Evolutionary conservation across 495 filamentous ascomycete genomes (phyloP).

Genomic region (Penicillium dipodomyicola): DNA sequence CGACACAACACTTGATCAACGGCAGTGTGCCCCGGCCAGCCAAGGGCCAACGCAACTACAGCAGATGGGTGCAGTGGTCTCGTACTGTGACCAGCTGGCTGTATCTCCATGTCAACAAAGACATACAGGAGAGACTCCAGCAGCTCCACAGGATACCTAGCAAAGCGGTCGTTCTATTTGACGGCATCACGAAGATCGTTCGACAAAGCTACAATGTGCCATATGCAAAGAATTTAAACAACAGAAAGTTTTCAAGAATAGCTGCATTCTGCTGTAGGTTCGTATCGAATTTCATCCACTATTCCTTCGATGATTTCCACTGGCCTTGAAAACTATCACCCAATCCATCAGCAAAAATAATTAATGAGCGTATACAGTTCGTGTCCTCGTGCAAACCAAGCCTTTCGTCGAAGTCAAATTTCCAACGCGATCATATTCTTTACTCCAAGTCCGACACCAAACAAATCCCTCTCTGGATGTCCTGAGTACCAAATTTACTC

Average conservation of each 20-base stretch:
- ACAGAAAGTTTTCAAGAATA: not conserved
- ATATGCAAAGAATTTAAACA: not conserved
- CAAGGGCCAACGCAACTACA: not conserved
- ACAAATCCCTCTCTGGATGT: not conserved
- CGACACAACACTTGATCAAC: not conserved
- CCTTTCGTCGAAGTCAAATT: constrained; percentile 6
- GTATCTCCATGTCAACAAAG: not conserved
- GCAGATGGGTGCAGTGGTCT: not conserved
- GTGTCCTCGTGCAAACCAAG: constrained; percentile 24
- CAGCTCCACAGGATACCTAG: not conserved
- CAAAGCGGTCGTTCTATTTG: not conserved
- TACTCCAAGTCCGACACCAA: not conserved
- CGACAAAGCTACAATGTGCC: not conserved
- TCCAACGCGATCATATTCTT: constrained; percentile 1
- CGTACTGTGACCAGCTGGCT: not conserved
- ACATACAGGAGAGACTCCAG: not conserved
- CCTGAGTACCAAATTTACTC: constrained; percentile 4
- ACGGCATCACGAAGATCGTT: not conserved
- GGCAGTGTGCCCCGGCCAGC: not conserved
- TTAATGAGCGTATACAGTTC: constrained; percentile 32
- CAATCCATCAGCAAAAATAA: constrained; percentile 10
- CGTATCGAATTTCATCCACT: not conserved
- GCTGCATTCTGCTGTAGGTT: not conserved
- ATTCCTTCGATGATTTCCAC: not conserved
- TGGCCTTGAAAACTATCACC: not conserved